Evolutionary conservation across 805 yeast species (phyloP), one percentile per base, ranked within the genome.

Genomic region (Komagataella populi): DNA sequence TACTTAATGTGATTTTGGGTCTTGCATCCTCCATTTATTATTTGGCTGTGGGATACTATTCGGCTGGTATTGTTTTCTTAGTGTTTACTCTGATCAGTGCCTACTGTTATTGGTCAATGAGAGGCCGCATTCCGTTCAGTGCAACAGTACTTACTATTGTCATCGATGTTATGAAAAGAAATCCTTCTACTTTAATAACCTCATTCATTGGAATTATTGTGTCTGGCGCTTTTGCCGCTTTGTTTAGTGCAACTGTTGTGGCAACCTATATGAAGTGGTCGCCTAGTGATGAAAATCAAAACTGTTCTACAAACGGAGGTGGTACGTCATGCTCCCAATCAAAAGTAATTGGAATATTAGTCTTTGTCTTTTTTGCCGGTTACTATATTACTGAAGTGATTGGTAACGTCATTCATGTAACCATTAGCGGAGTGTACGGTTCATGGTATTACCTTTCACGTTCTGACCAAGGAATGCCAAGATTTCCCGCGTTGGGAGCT

Each of bases 211-310:
- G 95, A 0, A 67, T 80, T 1, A 52, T 80, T 2, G 68, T 80
- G 2, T 71, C 82, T 5, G 81, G 83, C 6, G 80, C 77, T 1
- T 84, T 89, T 59, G 74, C 84, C 5, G 71, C 78, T 1, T 69
- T 88, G 49, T 85, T 87, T 60, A 70, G 84, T 12, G 73, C 79
- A 20, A 84, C 82, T 1, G 70, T 88, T 50, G 85, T 83, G 20
- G 84, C 95, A 1, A 76, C 86, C 4, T 87, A 88, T 63, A 83
- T 84, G 62, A 87, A 85, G 60, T 85, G 77, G 69, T 82, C 83
- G 52, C 84, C 87, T 6, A 71, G 76, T 45, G 54, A 67, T 2
- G 59, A 60, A 45, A 78, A 79, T 56, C 68, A 74, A 14, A 83
- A 76, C 6, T 84, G 91, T 60, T 20, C 50, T 14, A 51, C 60